Conservation (phyloP, 495 filamentous ascomycete genomes). For the Daldinia childiae region DNA sequence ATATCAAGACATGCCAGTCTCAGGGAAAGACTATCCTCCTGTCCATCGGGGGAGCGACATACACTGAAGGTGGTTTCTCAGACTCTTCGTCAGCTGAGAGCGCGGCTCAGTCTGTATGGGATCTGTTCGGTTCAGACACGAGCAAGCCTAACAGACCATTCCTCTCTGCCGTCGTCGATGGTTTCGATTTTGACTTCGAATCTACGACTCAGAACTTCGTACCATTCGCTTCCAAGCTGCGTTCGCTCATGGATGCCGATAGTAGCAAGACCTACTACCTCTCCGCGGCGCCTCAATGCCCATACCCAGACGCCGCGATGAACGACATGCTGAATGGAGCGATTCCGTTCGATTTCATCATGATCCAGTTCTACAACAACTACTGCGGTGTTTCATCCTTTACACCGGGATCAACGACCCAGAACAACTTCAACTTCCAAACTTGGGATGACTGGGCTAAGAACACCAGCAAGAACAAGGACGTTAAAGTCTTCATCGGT, state of each 20-base stretch:
- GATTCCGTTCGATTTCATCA: conserved; percentile 70
- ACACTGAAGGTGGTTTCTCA: conserved; percentile 69
- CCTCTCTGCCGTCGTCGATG: conserved; percentile 70
- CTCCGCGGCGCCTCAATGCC: conserved; percentile 74
- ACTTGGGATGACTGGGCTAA: conserved; percentile 79
- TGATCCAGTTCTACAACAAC: conserved; percentile 76
- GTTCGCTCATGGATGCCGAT: conserved; percentile 61
- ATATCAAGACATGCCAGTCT: conserved; percentile 72
- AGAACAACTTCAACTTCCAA: conserved; percentile 72
- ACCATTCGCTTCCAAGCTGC: conserved; percentile 65
- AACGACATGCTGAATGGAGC: conserved; percentile 63
- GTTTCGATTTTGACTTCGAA: conserved; percentile 78
- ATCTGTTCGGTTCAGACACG: conserved; percentile 68
- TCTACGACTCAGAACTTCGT: conserved; percentile 58
- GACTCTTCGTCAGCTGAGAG: conserved; percentile 59
- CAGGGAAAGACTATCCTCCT: conserved; percentile 74
- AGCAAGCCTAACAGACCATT: conserved; percentile 66
- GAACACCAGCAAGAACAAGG: conserved; percentile 64
- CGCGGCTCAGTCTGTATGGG: conserved; percentile 71
- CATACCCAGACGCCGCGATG: conserved; percentile 69
- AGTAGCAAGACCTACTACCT: conserved; percentile 65
- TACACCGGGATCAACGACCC: conserved; percentile 52
- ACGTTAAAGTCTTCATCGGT: conserved; percentile 73
- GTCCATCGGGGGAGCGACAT: conserved; percentile 72
- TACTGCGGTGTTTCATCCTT: conserved; percentile 69